Evolutionary conservation across 306 rosid species (phyloP).

Genomic region (Lagenaria siceraria): DNA sequence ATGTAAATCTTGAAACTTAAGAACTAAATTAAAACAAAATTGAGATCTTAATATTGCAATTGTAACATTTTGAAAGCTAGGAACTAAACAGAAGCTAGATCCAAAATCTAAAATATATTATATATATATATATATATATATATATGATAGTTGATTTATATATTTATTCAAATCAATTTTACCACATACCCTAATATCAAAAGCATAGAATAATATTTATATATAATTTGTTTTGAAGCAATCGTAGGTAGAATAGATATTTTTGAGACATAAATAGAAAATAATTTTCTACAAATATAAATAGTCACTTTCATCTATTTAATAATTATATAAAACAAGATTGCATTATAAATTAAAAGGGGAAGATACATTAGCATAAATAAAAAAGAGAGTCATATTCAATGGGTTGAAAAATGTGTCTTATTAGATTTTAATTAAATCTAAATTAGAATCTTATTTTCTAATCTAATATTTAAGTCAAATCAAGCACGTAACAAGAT

Average conservation of each 20-base stretch:
- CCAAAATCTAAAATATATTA: too few relatives aligned
- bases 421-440: background rate
- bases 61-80: too few relatives aligned
- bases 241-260: background rate
- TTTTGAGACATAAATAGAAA: background rate
- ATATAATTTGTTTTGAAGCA: too few relatives aligned
- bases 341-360: background rate
- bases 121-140: too few relatives aligned
- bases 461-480: background rate
- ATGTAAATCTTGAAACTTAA: too few relatives aligned
- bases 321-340: background rate
- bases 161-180: too few relatives aligned
- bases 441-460: background rate
- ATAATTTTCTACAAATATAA: background rate
- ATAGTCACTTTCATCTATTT: background rate
- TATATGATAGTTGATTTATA: too few relatives aligned
- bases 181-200: too few relatives aligned
- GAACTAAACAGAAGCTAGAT: too few relatives aligned
- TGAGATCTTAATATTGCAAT: too few relatives aligned
- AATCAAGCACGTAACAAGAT: background rate
- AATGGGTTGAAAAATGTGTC: background rate
- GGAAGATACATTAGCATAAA: background rate
- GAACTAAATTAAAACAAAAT: too few relatives aligned
- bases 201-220: too few relatives aligned
- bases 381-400: background rate